Percentiles rank a stretch among this genome's conserved stretches.
phyloP scores from a whole-genome alignment of 768 basidiomycete species.

The Exsudoporus frostii region DNA sequence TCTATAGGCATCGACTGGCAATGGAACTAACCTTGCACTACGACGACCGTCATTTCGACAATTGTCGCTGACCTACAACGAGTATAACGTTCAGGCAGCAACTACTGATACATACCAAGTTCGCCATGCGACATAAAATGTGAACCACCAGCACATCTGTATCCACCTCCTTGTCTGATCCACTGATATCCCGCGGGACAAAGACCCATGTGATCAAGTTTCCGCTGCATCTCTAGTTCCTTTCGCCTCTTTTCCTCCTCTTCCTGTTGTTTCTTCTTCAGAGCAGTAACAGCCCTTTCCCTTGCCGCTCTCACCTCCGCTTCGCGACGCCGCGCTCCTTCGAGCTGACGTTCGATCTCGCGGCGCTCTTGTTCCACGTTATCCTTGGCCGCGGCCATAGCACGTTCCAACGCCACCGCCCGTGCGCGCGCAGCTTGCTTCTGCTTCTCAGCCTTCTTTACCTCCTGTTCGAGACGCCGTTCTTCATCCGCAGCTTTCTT shows the following conservation, averaged over 20 bases:
- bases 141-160: constrained; percentile 44
- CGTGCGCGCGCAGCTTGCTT: constrained; percentile 10
- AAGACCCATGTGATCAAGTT: constrained; percentile 45
- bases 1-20: too few relatives aligned
- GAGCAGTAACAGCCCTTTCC: constrained; percentile 23
- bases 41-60: neutral
- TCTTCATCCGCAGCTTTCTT: constrained; percentile 19
- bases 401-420: constrained; percentile 14
- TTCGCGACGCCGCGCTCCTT: constrained; percentile 30
- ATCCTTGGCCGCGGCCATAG: constrained; percentile 19
- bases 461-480: constrained; percentile 17
- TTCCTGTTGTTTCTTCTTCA: constrained; percentile 34
- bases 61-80: neutral
- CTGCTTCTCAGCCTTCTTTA: constrained; percentile 11
- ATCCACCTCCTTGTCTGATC: constrained; percentile 41
- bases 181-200: constrained; percentile 46
- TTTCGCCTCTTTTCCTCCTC: constrained; percentile 35
- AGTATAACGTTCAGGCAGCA: too few relatives aligned
- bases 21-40: too few relatives aligned
- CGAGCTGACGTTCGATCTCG: constrained; percentile 27
- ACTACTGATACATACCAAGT: neutral
- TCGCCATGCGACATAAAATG: constrained; percentile 37
- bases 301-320: constrained; percentile 22
- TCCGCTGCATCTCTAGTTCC: constrained; percentile 38
- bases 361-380: constrained; percentile 15